Evolutionary conservation across 2,329 filamentous ascomycete genomes (phyloP).

Genomic region (Fusarium sp.): DNA sequence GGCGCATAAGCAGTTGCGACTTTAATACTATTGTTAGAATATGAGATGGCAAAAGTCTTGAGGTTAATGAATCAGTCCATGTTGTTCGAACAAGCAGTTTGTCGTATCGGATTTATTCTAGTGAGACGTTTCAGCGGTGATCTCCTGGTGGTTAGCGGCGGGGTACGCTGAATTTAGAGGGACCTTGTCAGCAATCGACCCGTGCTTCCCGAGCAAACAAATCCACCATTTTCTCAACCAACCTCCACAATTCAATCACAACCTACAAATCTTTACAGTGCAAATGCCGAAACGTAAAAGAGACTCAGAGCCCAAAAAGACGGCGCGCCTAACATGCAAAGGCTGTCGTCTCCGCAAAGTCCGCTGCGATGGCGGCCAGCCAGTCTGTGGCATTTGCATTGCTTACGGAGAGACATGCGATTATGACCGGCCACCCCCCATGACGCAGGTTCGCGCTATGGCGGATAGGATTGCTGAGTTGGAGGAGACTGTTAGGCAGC

Average conservation of each 20-base stretch:
- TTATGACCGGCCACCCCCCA: not conserved
- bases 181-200: too few species aligned
- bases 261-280: too few species aligned
- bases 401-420: not conserved
- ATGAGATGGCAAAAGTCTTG: too few species aligned
- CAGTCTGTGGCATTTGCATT: not conserved
- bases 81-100: too few species aligned
- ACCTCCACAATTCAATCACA: not conserved
- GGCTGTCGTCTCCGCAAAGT: not conserved
- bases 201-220: too few species aligned
- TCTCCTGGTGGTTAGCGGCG: too few species aligned
- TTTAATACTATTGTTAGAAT: too few species aligned
- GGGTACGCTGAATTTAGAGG: too few species aligned
- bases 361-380: conserved; percentile 2
- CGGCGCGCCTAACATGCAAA: not conserved
- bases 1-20: too few species aligned
- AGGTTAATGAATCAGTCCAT: too few species aligned
- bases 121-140: too few species aligned
- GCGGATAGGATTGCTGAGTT: conserved; percentile 1
- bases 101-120: too few species aligned
- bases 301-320: not conserved
- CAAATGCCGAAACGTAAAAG: not conserved
- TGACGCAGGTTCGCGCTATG: conserved; percentile 3
- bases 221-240: not conserved
- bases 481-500: not conserved